phyloP scores from a whole-genome alignment of 192 early-diverging fungal species.

The Podila horticola region DNA sequence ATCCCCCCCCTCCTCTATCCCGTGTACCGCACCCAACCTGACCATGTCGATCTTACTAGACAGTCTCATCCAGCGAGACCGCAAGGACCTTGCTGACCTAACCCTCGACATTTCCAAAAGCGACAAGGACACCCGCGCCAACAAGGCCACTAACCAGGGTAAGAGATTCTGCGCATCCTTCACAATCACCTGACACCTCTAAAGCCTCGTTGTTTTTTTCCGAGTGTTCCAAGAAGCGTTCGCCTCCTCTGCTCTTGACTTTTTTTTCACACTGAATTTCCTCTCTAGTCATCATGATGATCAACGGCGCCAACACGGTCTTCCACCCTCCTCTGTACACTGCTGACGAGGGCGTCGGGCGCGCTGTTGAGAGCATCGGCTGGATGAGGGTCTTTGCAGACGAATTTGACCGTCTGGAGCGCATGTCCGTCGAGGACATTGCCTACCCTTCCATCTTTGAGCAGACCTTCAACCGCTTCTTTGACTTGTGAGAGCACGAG shows the following conservation, averaged over 20 bases:
- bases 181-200: too few relatives aligned
- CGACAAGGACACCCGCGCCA: neutral
- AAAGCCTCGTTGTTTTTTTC: too few relatives aligned
- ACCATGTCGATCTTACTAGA: neutral
- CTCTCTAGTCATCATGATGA: neutral
- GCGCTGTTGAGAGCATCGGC: neutral
- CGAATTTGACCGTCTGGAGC: slow-evolving; percentile 1
- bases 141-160: slow-evolving; percentile 1
- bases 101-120: neutral
- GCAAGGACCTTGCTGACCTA: neutral
- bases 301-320: neutral
- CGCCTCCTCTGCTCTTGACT: too few relatives aligned
- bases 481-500: slow-evolving; percentile 1
- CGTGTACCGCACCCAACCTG: too few relatives aligned
- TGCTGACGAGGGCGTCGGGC: neutral
- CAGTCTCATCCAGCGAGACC: slow-evolving; percentile 2
- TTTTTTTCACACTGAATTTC: neutral
- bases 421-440: neutral
- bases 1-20: neutral
- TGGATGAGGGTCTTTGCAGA: neutral
- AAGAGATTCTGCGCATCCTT: too few relatives aligned
- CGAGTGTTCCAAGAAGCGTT: too few relatives aligned
- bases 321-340: neutral
- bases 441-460: slow-evolving; percentile 3
- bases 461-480: slow-evolving; percentile 1